Percentiles rank a stretch among this genome's conserved stretches.
phyloP scores from a whole-genome alignment of 2,329 filamentous ascomycete genomes.

The Aspergillus melleus region DNA sequence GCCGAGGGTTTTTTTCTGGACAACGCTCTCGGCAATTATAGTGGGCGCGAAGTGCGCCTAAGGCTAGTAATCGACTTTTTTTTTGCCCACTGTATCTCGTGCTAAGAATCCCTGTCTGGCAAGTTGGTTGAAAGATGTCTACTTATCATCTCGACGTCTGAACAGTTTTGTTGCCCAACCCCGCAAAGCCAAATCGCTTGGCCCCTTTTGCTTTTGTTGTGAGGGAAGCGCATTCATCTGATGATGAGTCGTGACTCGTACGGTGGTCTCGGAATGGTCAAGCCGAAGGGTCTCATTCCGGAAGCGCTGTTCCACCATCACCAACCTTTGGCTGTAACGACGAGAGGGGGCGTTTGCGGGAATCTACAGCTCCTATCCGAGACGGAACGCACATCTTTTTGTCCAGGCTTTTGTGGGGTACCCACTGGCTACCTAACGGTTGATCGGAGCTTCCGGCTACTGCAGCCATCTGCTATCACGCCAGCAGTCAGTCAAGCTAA shows the following conservation, averaged over 20 bases:
- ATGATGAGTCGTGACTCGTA: background rate
- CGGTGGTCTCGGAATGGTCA: background rate
- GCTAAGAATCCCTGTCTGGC: constrained; percentile 1
- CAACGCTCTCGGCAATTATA: background rate
- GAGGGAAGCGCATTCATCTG: background rate
- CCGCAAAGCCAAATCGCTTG: constrained; percentile 16
- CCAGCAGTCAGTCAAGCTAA: background rate
- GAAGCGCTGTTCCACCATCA: background rate
- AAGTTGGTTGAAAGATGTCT: background rate
- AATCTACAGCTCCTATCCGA: background rate
- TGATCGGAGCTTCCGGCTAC: background rate
- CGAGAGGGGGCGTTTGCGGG: background rate
- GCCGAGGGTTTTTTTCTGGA: background rate
- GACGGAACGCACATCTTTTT: background rate
- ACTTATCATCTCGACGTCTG: background rate
- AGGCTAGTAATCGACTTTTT: constrained; percentile 5
- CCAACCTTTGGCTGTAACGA: background rate
- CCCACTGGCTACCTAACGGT: constrained; percentile 3
- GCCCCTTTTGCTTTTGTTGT: background rate
- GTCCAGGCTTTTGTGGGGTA: background rate
- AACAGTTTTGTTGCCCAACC: constrained; percentile 22
- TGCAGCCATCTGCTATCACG: background rate
- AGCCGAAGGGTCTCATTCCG: background rate
- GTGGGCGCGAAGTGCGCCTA: constrained; percentile 9
- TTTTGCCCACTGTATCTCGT: background rate